A percentile compares a stretch with the other conserved stretches of the same genome.
Evolutionary conservation across 2,329 filamentous ascomycete species (phyloP).

Genomic region (Dactylellina sp.): DNA sequence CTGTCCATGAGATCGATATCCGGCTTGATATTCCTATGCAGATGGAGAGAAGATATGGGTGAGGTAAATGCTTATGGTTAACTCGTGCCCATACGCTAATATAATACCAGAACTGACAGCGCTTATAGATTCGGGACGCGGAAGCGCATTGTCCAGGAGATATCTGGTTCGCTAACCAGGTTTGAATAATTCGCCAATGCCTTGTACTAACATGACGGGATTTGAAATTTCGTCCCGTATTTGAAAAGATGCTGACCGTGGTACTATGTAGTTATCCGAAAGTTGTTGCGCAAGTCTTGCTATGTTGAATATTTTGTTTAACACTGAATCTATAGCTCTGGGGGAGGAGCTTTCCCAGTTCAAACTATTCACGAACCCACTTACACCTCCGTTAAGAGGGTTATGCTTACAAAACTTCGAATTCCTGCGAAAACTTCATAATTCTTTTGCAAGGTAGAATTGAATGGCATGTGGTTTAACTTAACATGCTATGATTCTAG

Average conservation of each 20-base stretch:
- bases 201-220: too few species aligned
- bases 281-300: conserved; percentile 95
- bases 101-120: neutral
- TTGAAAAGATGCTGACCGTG: too few species aligned
- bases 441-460: conserved; percentile 80
- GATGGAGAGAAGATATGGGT: conserved; percentile 71
- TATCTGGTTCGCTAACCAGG: conserved; percentile 96
- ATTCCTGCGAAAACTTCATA: conserved; percentile 84
- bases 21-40: conserved; percentile 89
- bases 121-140: conserved; percentile 63
- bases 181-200: conserved; percentile 65
- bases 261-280: conserved; percentile 72
- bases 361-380: conserved; percentile 75
- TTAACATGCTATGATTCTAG: too few species aligned
- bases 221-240: too few species aligned
- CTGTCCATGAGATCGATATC: conserved; percentile 72
- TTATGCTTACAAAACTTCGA: conserved; percentile 78
- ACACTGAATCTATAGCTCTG: conserved; percentile 74
- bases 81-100: neutral
- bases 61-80: conserved; percentile 61
- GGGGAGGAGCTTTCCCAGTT: conserved; percentile 78
- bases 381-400: conserved; percentile 80
- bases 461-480: too few species aligned
- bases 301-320: conserved; percentile 93
- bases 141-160: conserved; percentile 71